Conservation (phyloP, 768 basidiomycete genomes). For the Wakefieldia striispora region DNA sequence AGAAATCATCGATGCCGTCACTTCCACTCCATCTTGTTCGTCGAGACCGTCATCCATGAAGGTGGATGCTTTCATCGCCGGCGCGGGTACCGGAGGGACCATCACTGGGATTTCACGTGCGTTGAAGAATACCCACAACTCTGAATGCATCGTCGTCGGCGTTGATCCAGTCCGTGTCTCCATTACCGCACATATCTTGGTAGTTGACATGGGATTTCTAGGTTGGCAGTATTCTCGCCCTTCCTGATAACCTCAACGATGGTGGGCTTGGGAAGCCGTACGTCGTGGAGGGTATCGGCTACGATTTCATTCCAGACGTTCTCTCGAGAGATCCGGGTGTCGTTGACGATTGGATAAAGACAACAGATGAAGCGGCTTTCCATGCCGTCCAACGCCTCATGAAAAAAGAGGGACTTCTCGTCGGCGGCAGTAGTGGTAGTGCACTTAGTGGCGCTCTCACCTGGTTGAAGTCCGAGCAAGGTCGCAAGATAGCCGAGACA, state of each 20-base stretch:
- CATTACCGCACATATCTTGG: not conserved
- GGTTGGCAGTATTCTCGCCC: slow-evolving; percentile 87
- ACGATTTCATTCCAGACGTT: slow-evolving; percentile 89
- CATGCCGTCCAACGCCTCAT: slow-evolving; percentile 72
- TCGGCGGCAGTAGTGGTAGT: slow-evolving; percentile 93
- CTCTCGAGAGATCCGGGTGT: slow-evolving; percentile 59
- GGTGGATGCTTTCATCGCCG: slow-evolving; percentile 79
- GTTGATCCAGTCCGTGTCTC: slow-evolving; percentile 76
- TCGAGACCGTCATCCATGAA: slow-evolving; percentile 62
- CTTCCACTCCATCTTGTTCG: slow-evolving; percentile 58
- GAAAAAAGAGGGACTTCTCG: slow-evolving; percentile 81
- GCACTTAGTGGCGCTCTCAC: slow-evolving; percentile 72
- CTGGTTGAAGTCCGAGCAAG: slow-evolving; percentile 74
- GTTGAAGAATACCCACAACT: slow-evolving; percentile 76
- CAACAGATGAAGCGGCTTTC: slow-evolving; percentile 78
- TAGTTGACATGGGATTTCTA: slow-evolving; percentile 30
- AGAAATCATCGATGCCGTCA: slow-evolving; percentile 84
- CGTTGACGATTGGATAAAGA: slow-evolving; percentile 85
- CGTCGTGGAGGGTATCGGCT: slow-evolving; percentile 94
- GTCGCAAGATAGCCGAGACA: slow-evolving; percentile 57
- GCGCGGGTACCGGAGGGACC: slow-evolving; percentile 95
- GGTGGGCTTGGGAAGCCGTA: slow-evolving; percentile 51
- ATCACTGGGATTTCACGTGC: slow-evolving; percentile 84
- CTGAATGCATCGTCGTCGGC: slow-evolving; percentile 72
- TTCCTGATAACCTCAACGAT: slow-evolving; percentile 62